Percentiles rank a stretch among this genome's conserved stretches.
These are phyloP conservation scores for Penicillium atrosanguineum DNA, from an alignment of 495 filamentous ascomycete species.

Conservation along the genomic window DNA sequence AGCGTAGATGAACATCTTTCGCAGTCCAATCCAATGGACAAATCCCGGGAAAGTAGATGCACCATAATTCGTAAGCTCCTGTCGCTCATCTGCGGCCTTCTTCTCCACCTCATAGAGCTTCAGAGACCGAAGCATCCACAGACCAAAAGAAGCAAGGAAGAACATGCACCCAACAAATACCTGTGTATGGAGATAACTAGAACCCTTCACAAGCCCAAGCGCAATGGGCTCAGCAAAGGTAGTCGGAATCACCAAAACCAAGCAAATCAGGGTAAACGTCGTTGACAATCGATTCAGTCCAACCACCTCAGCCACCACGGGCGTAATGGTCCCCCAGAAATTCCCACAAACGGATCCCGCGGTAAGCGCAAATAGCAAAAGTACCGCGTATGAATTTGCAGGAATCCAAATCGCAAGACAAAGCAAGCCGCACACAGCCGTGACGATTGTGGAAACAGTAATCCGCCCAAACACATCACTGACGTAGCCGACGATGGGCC, in stretches of 20 bases:
- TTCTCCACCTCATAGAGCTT: conserved; percentile 18
- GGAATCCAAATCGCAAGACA: conserved; percentile 70
- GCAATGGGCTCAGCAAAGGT: conserved; percentile 70
- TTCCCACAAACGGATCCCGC: conserved; percentile 64
- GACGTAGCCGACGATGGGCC: conserved; percentile 65
- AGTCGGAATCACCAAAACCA: conserved; percentile 61
- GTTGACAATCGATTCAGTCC: conserved; percentile 61
- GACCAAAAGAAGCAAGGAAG: conserved; percentile 49
- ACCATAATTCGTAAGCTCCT: not conserved
- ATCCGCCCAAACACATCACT: conserved; percentile 67
- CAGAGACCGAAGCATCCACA: conserved; percentile 47
- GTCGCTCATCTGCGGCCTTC: conserved; percentile 11
- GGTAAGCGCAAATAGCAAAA: conserved; percentile 65
- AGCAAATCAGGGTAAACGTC: conserved; percentile 61
- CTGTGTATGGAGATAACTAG: not conserved
- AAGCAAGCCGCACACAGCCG: conserved; percentile 56
- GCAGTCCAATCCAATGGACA: conserved; percentile 7
- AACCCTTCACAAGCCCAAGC: conserved; percentile 25
- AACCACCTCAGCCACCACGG: conserved; percentile 67
- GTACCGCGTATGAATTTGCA: conserved; percentile 55
- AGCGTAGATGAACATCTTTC: conserved; percentile 10
- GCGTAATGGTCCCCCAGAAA: conserved; percentile 67
- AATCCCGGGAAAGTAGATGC: conserved; percentile 6
- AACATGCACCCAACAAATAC: conserved; percentile 27
- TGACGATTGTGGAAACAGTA: conserved; percentile 62